Base-by-base conservation (phyloP, 1,284 basidiomycete species). In the Porogramme epimiltina region DNA sequence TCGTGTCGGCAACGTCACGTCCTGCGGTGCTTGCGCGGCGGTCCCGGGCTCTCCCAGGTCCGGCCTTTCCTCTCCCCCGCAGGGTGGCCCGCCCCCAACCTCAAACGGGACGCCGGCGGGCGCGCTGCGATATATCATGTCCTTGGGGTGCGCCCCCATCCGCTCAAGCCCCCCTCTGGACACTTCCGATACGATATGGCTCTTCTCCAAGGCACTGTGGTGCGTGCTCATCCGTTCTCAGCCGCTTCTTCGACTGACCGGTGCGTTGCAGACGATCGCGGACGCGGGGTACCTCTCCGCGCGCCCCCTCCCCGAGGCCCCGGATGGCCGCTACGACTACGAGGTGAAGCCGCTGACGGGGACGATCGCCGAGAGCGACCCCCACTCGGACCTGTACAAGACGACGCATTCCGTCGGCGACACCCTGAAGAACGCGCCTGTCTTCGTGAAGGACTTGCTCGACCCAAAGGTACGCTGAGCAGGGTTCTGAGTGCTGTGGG, bases 321-420 rank as follows among this genome's bases (percentile, higher is more conserved):
- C 59, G 19, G 63, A 66, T 39, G 62, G 62, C 39, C 61, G 60
- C 42, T 66, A 66, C 51, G 56, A 65, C 40, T 44, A 49, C 24
- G 58, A 65, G 28, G 63, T 62, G n/a, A 47, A 51, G 39, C 58
- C 63, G 6, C 49, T 60, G 38, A 56, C 61, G 9, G 59, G 54
- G 6, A 41, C 56, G 1, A 51, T 56, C 11, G 45, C 55, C 18
- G 51, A 42, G 28, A 38, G 31, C 9, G 58, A 56, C 47, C 47
- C 49, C 23, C 52, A 56, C 43, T 59, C 54, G 22, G 49, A 55
- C 5, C 51, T 66, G 5, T 56, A 60, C 53, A 57, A 55, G 23
- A 38, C 58, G 8, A 39, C 42, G 6, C 28, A 47, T 16, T 47
- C 49, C 28, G 20, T 64, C 13, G 45, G 56, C 26, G 47, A 52